Evolutionary conservation across 1,284 basidiomycete species (phyloP), one percentile per base, ranked within the genome.

Genomic region (Mycocalia duriaeana): DNA sequence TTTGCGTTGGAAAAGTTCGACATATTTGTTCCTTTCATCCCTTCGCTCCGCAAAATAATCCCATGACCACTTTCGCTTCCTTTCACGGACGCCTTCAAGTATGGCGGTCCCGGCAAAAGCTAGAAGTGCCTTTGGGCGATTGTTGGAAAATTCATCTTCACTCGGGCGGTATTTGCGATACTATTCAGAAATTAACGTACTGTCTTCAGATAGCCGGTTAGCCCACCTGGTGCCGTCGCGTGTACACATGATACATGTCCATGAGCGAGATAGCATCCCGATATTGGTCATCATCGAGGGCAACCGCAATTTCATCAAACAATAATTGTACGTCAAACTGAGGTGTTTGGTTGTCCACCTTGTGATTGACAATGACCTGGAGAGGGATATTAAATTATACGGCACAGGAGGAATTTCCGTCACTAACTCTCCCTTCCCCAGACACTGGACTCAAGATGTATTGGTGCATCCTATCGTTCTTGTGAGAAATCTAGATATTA

Each of bases 171-270:
- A 91, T 64, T 82, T 85, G 53, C 81, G 85, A 68, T 96, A 96
- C 82, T 97, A 53, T 31, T 9, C 9, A 9, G n/a, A n/a, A 31
- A 31, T 31, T 4, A 23, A 47, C n/a, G 23, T 45, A 34, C 50
- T 18, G 36, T 11, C 11, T 9, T 45, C 18, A 44, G 48, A 48
- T 5, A 39, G 42, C 35, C 24, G 26, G 18, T 24, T 36, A 39
- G 23, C 69, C 56, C 62, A 89, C 88, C 74, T 93, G 90, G 52
- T 89, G 88, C 55, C 91, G 91, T 46, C 96, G 84, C 41, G 86
- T 79, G 68, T 95, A 98, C 54, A 99, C 90, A 64, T 99, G 95
- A 69, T 97, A 98, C 76, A 98, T 92, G 64, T 99, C 95, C 51
- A 94, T 75, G 45, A 99, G 81, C 18, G 91, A 95, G 53, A 99